Conservation (phyloP, 2,329 filamentous ascomycete genomes). For the Trichoderma atrobrunneum region DNA sequence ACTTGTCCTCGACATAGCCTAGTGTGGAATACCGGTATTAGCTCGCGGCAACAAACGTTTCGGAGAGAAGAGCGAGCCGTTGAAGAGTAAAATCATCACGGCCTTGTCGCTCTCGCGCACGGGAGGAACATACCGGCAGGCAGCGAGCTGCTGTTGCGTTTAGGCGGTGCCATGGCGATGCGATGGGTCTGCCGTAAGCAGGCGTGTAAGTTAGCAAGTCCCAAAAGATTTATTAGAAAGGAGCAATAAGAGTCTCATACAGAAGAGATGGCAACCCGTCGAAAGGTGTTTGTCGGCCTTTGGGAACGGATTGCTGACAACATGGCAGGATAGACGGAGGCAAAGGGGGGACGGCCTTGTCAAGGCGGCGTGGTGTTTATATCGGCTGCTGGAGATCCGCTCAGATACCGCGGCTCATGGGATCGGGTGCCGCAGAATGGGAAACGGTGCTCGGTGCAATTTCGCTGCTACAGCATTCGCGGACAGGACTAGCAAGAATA, state of each 20-base stretch:
- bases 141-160: constrained; percentile 57
- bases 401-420: constrained; percentile 15
- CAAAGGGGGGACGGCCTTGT: background rate
- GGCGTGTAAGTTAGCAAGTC: background rate
- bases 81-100: background rate
- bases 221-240: background rate
- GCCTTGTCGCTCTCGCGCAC: background rate
- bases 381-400: constrained; percentile 14
- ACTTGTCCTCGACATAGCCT: constrained; percentile 78
- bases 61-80: background rate
- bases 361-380: constrained; percentile 5
- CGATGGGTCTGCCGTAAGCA: constrained; percentile 8
- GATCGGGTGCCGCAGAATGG: constrained; percentile 1
- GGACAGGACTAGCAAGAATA: background rate
- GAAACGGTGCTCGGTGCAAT: background rate
- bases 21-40: background rate
- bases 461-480: background rate
- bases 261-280: constrained; percentile 30
- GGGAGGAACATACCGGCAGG: constrained; percentile 43
- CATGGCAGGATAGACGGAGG: constrained; percentile 30
- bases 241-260: background rate
- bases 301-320: constrained; percentile 35
- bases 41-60: background rate
- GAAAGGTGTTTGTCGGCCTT: constrained; percentile 35
- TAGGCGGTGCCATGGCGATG: constrained; percentile 50